A percentile compares a stretch with the other conserved stretches of the same genome.
These are phyloP conservation scores for Rhodamnia rubescens DNA, from an alignment of 345 rosid species.

Conservation along the genomic window DNA sequence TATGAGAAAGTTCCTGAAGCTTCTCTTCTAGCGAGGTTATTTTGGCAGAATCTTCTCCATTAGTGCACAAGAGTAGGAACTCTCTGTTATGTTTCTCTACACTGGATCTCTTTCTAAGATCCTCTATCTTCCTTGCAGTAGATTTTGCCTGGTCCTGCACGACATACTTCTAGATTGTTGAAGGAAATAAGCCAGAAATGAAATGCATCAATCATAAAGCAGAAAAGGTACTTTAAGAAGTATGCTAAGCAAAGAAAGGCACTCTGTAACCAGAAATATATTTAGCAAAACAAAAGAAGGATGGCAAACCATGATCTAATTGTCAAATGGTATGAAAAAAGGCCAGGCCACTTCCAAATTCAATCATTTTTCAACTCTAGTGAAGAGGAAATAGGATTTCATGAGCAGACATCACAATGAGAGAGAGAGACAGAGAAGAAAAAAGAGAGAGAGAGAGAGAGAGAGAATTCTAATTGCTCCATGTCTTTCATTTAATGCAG, in stretches of 20 bases:
- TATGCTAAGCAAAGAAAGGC: neutral
- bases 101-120: constrained; percentile 16
- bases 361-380: neutral
- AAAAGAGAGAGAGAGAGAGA: neutral
- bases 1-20: constrained; percentile 42
- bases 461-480: neutral
- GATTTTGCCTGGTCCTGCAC: constrained; percentile 51
- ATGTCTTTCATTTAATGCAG: neutral
- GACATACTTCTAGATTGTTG: neutral
- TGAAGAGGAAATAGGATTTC: neutral
- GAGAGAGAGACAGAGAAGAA: neutral
- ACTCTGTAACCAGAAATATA: neutral
- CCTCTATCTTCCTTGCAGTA: constrained; percentile 33
- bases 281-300: neutral
- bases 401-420: neutral
- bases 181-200: neutral
- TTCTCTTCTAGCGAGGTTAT: constrained; percentile 39
- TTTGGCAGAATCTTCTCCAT: constrained; percentile 16
- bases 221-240: neutral
- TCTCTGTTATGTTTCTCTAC: constrained; percentile 11
- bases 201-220: neutral
- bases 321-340: neutral
- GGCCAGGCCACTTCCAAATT: neutral
- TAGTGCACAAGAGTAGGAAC: constrained; percentile 13
- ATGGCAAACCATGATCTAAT: neutral